These are phyloP conservation scores for Yamadazyma jaroonii DNA, from an alignment of 1,139 yeast species.

Conservation along the genomic window DNA sequence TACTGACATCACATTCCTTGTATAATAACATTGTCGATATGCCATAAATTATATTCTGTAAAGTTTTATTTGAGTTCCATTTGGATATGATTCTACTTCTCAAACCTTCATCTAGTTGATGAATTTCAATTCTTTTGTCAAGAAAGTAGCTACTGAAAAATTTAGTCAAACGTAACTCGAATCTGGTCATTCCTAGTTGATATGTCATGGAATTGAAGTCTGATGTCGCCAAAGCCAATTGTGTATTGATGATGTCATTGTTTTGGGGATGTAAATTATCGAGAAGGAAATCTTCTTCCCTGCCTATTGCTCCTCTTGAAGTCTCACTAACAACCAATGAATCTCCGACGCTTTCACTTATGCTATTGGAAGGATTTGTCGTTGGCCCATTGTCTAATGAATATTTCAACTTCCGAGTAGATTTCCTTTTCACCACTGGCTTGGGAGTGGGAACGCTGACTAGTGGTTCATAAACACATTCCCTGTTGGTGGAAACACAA, in stretches of 20 bases:
- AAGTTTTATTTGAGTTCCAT: constrained; percentile 17
- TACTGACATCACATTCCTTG: constrained; percentile 8
- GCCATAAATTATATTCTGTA: constrained; percentile 17
- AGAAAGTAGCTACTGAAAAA: constrained; percentile 23
- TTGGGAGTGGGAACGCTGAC: not conserved
- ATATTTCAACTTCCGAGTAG: not conserved
- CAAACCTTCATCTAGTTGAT: constrained; percentile 20
- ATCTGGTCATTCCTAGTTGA: constrained; percentile 21
- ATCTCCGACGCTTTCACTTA: no score
- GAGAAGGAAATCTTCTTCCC: no score
- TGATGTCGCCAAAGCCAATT: no score
- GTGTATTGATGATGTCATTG: no score
- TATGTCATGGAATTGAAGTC: constrained; percentile 9
- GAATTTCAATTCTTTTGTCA: constrained; percentile 18
- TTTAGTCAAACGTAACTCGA: constrained; percentile 25
- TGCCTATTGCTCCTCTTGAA: no score
- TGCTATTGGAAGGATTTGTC: not conserved
- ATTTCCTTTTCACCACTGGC: not conserved
- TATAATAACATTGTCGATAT: constrained; percentile 17
- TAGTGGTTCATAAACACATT: constrained; percentile 20
- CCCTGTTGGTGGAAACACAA: constrained; percentile 28
- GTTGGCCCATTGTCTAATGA: not conserved
- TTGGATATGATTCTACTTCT: constrained; percentile 19
- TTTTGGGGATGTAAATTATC: no score
- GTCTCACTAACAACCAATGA: no score